Evolutionary conservation across 192 early-diverging fungal species (phyloP).

Genomic region (Oehlia diaphana): DNA sequence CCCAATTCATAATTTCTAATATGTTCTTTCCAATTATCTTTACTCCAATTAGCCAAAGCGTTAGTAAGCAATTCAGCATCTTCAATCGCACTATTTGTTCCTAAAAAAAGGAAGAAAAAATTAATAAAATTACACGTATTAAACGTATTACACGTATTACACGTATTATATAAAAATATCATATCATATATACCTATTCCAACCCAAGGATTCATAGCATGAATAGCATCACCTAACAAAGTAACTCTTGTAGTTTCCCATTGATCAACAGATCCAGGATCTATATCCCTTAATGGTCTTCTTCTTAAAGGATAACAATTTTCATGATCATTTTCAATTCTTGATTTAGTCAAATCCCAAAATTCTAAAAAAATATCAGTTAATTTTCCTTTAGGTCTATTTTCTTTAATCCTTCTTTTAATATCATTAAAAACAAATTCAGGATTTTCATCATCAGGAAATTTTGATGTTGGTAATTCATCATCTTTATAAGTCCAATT

Average conservation of each 20-base stretch:
- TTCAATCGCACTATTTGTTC: constrained; percentile 3
- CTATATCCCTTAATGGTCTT: neutral
- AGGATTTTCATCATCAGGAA: neutral
- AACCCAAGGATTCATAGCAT: neutral
- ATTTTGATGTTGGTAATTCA: neutral
- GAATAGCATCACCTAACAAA: constrained; percentile 10
- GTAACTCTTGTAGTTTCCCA: neutral
- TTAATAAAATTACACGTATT: neutral
- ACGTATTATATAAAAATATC: too few species aligned
- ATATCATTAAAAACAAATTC: neutral
- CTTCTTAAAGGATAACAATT: neutral
- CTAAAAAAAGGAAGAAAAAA: neutral
- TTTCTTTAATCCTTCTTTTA: neutral
- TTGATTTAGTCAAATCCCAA: neutral
- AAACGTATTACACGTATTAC: neutral
- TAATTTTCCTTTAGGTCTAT: neutral
- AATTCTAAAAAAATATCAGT: neutral
- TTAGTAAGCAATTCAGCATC: neutral
- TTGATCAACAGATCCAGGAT: neutral
- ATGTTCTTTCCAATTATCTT: neutral
- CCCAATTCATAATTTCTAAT: neutral
- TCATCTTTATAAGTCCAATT: neutral
- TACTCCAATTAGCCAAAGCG: neutral
- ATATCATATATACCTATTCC: neutral
- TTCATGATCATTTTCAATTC: neutral